phyloP scores from a whole-genome alignment of 164 flowering plant species.

The Berberis vulgaris region DNA sequence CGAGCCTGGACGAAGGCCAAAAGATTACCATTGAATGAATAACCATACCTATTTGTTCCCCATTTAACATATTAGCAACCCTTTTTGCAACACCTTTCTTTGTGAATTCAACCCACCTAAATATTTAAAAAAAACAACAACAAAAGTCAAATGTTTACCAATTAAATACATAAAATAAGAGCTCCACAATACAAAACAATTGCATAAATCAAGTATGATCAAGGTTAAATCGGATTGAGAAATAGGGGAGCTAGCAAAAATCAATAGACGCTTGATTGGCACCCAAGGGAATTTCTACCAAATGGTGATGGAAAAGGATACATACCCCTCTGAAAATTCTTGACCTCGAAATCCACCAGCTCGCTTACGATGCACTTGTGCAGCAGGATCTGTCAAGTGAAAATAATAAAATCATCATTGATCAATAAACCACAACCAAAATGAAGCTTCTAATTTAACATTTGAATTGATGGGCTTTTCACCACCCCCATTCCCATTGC shows the following conservation, averaged over 20 bases:
- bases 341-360: constrained; percentile 65
- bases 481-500: too few species aligned
- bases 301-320: background rate
- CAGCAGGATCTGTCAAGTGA: constrained; percentile 39
- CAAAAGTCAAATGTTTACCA: constrained; percentile 4
- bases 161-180: too few species aligned
- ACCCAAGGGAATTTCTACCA: background rate
- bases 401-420: too few species aligned
- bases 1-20: too few species aligned
- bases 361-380: constrained; percentile 46
- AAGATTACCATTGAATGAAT: too few species aligned
- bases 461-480: too few species aligned
- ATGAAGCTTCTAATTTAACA: too few species aligned
- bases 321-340: constrained; percentile 82
- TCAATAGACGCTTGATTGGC: background rate
- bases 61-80: constrained; percentile 73
- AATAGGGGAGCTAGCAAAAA: background rate
- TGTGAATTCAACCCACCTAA: constrained; percentile 91
- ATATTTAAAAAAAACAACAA: background rate
- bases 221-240: background rate
- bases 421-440: too few species aligned
- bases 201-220: background rate
- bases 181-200: background rate
- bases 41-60: constrained; percentile 76
- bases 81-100: constrained; percentile 70